Conservation (phyloP, 257 asterid species). For the Thymus quinquecostatus region DNA sequence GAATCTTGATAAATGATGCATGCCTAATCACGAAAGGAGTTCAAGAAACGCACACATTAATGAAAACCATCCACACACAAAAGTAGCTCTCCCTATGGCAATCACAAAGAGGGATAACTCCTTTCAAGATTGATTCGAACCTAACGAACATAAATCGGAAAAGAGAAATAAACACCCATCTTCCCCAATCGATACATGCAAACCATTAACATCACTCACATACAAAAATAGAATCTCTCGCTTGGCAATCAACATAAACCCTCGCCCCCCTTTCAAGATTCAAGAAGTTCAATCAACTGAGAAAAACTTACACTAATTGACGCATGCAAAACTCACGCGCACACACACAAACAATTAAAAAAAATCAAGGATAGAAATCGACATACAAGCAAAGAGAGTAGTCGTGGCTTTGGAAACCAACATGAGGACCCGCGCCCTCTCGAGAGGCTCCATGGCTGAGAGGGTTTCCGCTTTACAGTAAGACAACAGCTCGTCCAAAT, state of each 20-base stretch:
- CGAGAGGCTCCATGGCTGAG: constrained; percentile 71
- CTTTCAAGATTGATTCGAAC: constrained; percentile 55
- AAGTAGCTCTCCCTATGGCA: background rate
- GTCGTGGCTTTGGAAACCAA: constrained; percentile 78
- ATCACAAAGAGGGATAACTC: constrained; percentile 64
- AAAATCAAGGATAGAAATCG: constrained; percentile 1
- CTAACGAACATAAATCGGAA: constrained; percentile 7
- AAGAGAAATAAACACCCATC: background rate
- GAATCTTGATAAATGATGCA: background rate
- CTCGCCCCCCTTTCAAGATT: background rate
- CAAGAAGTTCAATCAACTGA: background rate
- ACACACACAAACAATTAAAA: constrained; percentile 25
- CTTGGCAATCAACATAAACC: background rate
- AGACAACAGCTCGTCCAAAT: constrained; percentile 65
- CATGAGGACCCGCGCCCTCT: constrained; percentile 74
- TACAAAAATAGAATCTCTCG: background rate
- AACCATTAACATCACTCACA: background rate
- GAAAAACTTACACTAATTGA: background rate
- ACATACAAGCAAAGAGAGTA: constrained; percentile 71
- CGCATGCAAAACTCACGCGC: background rate
- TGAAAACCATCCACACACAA: no score
- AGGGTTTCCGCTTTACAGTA: constrained; percentile 68
- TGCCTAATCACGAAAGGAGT: background rate
- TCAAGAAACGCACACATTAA: no score
- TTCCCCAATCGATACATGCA: constrained; percentile 7